Evolutionary conservation across 495 filamentous ascomycete species (phyloP).

Genomic region (Pseudevernia furfuracea): DNA sequence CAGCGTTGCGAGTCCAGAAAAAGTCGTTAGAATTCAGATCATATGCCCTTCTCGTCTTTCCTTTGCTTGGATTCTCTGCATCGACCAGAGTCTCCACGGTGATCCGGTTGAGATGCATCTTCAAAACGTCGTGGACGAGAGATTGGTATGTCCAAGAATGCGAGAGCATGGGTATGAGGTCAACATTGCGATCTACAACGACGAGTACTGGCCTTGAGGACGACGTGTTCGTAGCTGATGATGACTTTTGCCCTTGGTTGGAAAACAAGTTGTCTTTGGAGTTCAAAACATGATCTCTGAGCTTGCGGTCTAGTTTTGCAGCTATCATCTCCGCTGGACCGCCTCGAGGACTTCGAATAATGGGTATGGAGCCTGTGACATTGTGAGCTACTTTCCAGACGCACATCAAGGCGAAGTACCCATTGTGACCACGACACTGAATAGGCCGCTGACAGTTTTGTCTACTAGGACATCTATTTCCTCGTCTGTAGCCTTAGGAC

Average conservation of each 20-base stretch:
- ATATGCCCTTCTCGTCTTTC: slow-evolving; percentile 72
- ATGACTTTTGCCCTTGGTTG: slow-evolving; percentile 42
- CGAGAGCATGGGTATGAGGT: slow-evolving; percentile 95
- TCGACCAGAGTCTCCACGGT: slow-evolving; percentile 78
- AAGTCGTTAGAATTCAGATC: slow-evolving; percentile 88
- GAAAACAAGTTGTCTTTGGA: slow-evolving; percentile 95
- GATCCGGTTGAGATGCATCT: slow-evolving; percentile 93
- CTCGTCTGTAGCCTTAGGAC: slow-evolving; percentile 80
- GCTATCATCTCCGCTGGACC: slow-evolving; percentile 93
- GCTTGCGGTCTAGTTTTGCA: slow-evolving; percentile 86
- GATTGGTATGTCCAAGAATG: slow-evolving; percentile 99
- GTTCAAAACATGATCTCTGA: slow-evolving; percentile 93
- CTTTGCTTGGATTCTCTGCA: slow-evolving; percentile 61
- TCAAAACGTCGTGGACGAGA: slow-evolving; percentile 86
- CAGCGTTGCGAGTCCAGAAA: slow-evolving; percentile 95
- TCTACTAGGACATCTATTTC: slow-evolving; percentile 81
- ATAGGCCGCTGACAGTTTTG: slow-evolving; percentile 85
- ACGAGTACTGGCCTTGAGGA: slow-evolving; percentile 75
- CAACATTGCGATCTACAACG: slow-evolving; percentile 88
- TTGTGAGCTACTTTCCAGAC: slow-evolving; percentile 1
- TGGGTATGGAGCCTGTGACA: slow-evolving; percentile 70
- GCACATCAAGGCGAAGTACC: slow-evolving; percentile 44
- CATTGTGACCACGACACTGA: slow-evolving; percentile 96
- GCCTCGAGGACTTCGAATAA: slow-evolving; percentile 85
- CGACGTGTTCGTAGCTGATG: slow-evolving; percentile 47